Evolutionary conservation across 345 rosid species (phyloP).

Genomic region (Citrus australasica): DNA sequence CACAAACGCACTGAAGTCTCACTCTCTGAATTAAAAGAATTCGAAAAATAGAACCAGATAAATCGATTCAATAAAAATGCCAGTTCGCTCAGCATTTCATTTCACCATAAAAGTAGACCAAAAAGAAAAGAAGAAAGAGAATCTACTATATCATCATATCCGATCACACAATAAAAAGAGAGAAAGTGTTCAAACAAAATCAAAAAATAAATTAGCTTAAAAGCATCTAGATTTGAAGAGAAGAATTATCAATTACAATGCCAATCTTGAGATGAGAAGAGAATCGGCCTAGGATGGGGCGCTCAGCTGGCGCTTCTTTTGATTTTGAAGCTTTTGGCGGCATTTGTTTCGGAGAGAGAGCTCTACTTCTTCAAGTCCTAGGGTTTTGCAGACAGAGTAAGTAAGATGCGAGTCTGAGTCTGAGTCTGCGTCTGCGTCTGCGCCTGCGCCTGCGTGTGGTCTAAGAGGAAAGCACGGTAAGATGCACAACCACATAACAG

Average conservation of each 20-base stretch:
- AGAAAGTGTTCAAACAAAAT: neutral
- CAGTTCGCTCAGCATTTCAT: neutral
- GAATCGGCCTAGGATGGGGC: constrained; percentile 95
- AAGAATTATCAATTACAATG: constrained; percentile 44
- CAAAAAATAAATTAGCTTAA: neutral
- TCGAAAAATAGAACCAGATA: neutral
- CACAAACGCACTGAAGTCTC: neutral
- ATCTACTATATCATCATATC: neutral
- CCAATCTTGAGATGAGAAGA: constrained; percentile 99
- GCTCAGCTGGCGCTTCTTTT: constrained; percentile 86
- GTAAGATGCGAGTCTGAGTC: neutral
- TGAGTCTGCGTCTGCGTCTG: accelerated
- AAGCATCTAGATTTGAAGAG: neutral
- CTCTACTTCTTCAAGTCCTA: neutral
- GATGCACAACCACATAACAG: neutral
- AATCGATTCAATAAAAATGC: neutral
- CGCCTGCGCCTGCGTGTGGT: neutral
- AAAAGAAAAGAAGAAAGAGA: neutral
- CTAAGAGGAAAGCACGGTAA: neutral
- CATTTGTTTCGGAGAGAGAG: constrained; percentile 29
- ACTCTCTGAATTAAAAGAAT: neutral
- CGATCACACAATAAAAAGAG: neutral
- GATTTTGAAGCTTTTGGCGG: constrained; percentile 91
- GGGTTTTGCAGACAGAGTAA: neutral
- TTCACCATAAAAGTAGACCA: neutral